phyloP scores from a whole-genome alignment of 345 rosid species.

The Euphorbia tirucalli region DNA sequence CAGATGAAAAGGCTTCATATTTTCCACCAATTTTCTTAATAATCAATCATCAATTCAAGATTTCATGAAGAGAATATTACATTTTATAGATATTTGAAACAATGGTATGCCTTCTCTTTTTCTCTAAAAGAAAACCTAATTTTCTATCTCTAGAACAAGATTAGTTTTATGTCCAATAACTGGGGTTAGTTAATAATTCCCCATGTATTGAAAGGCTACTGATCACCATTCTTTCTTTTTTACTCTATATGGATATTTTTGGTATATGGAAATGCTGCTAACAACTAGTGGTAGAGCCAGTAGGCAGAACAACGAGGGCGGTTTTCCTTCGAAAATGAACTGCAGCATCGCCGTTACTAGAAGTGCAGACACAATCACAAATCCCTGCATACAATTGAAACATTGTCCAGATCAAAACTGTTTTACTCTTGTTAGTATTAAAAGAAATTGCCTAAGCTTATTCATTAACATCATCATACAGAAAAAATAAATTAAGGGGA shows the following conservation, averaged over 20 bases:
- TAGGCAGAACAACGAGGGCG: conserved; percentile 71
- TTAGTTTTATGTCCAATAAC: neutral
- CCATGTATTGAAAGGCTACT: neutral
- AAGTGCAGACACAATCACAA: conserved; percentile 92
- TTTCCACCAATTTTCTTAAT: neutral
- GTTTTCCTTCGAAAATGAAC: conserved; percentile 86
- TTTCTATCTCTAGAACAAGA: neutral
- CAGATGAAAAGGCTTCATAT: too few relatives aligned
- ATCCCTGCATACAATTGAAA: conserved; percentile 56
- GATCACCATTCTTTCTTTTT: conserved; percentile 70
- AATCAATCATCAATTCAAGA: neutral
- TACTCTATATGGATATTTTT: conserved; percentile 67
- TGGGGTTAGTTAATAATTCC: neutral
- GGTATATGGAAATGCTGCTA: conserved; percentile 83
- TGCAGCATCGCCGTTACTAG: conserved; percentile 87
- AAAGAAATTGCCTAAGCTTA: too few relatives aligned
- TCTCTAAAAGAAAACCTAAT: neutral
- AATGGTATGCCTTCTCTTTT: neutral
- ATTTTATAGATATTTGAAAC: neutral
- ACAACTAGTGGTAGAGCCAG: conserved; percentile 82
- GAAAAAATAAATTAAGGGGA: neutral
- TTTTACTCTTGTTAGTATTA: neutral
- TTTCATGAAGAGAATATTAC: neutral
- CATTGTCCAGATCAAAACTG: neutral
- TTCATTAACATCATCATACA: too few relatives aligned